phyloP scores from a whole-genome alignment of 306 rosid species.

The Inga leiocalycina region DNA sequence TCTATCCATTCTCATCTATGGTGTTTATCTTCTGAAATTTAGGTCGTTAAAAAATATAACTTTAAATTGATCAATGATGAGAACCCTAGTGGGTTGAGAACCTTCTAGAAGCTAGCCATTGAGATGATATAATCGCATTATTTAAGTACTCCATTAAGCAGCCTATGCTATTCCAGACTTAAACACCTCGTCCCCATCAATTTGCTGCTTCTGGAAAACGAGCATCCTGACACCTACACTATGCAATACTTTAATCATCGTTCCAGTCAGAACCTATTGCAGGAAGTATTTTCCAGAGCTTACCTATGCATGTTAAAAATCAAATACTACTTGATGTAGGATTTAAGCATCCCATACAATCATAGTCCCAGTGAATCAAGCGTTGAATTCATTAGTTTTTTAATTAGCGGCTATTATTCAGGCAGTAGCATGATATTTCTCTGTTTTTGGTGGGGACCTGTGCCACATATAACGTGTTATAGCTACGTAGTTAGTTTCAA shows the following conservation, averaged over 20 bases:
- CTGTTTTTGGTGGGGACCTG: background rate
- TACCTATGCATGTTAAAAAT: background rate
- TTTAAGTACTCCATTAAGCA: too few relatives aligned
- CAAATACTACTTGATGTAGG: background rate
- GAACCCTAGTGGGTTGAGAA: too few relatives aligned
- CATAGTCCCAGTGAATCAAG: background rate
- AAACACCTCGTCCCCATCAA: background rate
- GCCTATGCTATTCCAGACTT: background rate
- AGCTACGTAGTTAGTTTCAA: conserved; percentile 21
- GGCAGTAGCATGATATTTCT: conserved; percentile 11
- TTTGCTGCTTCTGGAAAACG: background rate
- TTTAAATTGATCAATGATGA: too few relatives aligned
- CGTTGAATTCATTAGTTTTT: background rate
- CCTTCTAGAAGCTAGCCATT: too few relatives aligned
- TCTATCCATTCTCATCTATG: too few relatives aligned
- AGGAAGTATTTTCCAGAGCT: too few relatives aligned
- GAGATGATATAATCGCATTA: too few relatives aligned
- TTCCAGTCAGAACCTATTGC: too few relatives aligned
- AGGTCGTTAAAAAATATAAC: too few relatives aligned
- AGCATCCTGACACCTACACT: background rate
- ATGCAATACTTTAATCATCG: background rate
- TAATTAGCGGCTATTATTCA: background rate
- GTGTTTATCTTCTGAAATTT: too few relatives aligned
- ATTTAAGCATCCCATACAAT: background rate
- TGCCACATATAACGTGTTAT: background rate